These are phyloP conservation scores for Tetrahymena malaccensis DNA, from an alignment of 73 alveolate species.

Conservation along the genomic window DNA sequence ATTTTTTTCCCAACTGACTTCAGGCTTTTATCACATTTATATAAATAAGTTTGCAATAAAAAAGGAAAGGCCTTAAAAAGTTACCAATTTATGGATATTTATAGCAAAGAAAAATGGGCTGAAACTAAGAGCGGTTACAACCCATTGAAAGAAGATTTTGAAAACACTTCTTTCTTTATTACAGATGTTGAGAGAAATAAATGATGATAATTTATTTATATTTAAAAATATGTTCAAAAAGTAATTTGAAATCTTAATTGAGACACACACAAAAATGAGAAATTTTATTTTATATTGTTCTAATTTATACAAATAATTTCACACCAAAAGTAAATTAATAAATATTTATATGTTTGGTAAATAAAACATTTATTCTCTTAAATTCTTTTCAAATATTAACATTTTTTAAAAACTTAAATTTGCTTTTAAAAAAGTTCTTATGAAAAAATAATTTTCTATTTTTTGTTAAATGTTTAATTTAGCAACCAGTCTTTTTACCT, in stretches of 20 bases:
- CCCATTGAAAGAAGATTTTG: conserved; percentile 76
- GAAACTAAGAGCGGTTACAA: conserved; percentile 58
- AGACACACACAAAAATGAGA: not conserved
- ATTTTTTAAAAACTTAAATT: too few relatives aligned
- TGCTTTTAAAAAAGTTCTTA: too few relatives aligned
- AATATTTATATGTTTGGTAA: too few relatives aligned
- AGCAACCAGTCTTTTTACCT: too few relatives aligned
- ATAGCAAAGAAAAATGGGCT: conserved; percentile 59
- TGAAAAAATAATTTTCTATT: too few relatives aligned
- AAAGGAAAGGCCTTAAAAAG: conserved; percentile 47
- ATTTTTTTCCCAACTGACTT: conserved; percentile 79
- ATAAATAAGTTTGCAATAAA: conserved; percentile 27
- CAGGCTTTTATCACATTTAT: conserved; percentile 48
- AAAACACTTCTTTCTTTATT: conserved; percentile 55
- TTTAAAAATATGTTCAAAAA: not conserved
- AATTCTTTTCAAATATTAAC: not conserved
- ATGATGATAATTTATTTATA: not conserved
- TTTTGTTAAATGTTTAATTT: too few relatives aligned
- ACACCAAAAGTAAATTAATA: too few relatives aligned
- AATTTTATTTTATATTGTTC: not conserved
- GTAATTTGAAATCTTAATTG: not conserved
- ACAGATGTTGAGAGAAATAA: conserved; percentile 11
- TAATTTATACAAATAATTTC: too few relatives aligned
- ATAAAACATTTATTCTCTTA: not conserved
- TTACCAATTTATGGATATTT: conserved; percentile 53